Evolutionary conservation across 2,329 filamentous ascomycete species (phyloP).

Genomic region (Sordariomycetes sp.): DNA sequence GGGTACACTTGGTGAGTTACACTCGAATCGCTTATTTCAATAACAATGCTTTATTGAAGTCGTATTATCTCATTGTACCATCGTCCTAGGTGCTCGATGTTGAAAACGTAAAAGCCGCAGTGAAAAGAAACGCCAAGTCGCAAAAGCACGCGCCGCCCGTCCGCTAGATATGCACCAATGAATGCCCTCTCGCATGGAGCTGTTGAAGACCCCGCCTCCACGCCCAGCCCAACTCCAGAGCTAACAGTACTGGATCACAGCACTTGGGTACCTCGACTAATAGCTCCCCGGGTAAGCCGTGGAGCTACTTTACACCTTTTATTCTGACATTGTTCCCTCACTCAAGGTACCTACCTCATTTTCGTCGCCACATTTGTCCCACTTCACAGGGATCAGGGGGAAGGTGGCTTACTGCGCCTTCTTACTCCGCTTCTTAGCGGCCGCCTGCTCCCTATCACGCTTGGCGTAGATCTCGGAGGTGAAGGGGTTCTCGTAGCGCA

Average conservation of each 20-base stretch:
- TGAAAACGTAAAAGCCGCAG: neutral
- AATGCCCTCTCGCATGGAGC: neutral
- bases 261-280: neutral
- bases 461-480: constrained; percentile 87
- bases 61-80: neutral
- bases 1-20: no score
- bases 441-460: constrained; percentile 47
- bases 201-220: neutral
- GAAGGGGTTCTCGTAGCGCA: constrained; percentile 87
- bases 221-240: neutral
- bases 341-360: neutral
- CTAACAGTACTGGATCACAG: neutral
- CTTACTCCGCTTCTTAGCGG: constrained; percentile 30
- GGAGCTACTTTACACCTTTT: neutral
- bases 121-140: neutral
- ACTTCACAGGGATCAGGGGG: neutral
- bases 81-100: neutral
- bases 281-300: neutral
- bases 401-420: constrained; percentile 6
- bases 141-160: neutral
- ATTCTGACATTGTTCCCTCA: neutral
- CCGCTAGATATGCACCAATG: neutral
- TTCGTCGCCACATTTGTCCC: neutral
- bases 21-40: neutral
- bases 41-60: neutral